A percentile compares a stretch with the other conserved stretches of the same genome.
Conservation (phyloP, 2,329 filamentous ascomycete species). For the Hysterium pulicare region DNA sequence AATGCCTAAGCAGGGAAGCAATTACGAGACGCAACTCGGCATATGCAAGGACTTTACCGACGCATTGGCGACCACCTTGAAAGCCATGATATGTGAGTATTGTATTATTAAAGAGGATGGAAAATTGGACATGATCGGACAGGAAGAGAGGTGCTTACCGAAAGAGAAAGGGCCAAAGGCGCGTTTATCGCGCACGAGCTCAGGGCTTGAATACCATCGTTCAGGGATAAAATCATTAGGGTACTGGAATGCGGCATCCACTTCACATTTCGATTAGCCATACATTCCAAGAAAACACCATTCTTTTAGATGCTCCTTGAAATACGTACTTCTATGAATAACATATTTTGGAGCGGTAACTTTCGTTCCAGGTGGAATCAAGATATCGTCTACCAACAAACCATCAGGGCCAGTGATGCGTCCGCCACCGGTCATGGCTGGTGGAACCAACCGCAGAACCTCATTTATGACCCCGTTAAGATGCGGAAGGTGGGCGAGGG, state of each 20-base stretch:
- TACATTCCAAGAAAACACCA: too few relatives aligned
- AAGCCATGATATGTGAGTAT: neutral
- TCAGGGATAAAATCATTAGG: constrained; percentile 16
- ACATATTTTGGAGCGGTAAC: constrained; percentile 16
- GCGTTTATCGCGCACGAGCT: constrained; percentile 7
- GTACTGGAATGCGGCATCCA: constrained; percentile 7
- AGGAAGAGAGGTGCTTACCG: constrained; percentile 7
- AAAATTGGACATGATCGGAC: too few relatives aligned
- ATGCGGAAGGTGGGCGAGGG: constrained; percentile 8
- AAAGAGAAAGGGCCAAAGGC: constrained; percentile 11
- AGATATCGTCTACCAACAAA: constrained; percentile 8
- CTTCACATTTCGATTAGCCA: too few relatives aligned
- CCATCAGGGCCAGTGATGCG: constrained; percentile 12
- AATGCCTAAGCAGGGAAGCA: constrained; percentile 9
- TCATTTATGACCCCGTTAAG: constrained; percentile 18
- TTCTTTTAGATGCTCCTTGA: too few relatives aligned
- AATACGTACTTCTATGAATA: constrained; percentile 6
- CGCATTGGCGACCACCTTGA: constrained; percentile 8
- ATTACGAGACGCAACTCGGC: constrained; percentile 9
- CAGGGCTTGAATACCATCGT: constrained; percentile 13
- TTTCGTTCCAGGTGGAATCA: constrained; percentile 12
- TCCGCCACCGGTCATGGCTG: constrained; percentile 9
- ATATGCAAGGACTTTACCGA: constrained; percentile 11
- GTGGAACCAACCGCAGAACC: constrained; percentile 12
- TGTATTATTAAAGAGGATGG: neutral